Evolutionary conservation across 1,284 basidiomycete genomes (phyloP).

Genomic region (Hemileia vastatrix): DNA sequence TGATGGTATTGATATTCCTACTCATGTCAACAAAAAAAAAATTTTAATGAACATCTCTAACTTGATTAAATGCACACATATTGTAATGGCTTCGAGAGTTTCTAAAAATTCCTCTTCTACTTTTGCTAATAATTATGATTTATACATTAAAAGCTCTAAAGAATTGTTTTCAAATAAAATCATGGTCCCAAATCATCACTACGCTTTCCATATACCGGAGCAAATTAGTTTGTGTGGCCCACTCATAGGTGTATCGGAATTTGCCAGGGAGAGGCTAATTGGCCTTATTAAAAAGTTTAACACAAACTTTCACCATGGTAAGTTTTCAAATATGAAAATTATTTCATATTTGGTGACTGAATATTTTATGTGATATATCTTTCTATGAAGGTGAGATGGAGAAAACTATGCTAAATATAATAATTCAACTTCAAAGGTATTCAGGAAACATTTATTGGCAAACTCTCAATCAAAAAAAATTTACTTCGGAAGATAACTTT

Average conservation of each 20-base stretch:
- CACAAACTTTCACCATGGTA: conserved; percentile 8
- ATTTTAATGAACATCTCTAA: conserved; percentile 7
- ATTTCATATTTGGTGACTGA: no score
- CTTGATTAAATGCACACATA: conserved; percentile 24
- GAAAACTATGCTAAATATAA: no score
- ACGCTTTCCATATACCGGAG: conserved; percentile 23
- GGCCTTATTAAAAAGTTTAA: conserved; percentile 21
- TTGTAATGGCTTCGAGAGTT: conserved; percentile 3
- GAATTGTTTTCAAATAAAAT: conserved; percentile 4
- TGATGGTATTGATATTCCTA: background rate
- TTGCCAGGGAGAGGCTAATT: conserved; percentile 20
- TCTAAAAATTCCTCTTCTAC: background rate
- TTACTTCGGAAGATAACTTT: no score
- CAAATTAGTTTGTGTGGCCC: conserved; percentile 22
- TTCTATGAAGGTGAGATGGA: no score
- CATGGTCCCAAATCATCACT: conserved; percentile 25
- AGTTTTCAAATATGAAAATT: no score
- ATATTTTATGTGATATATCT: no score
- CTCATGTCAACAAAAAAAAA: background rate
- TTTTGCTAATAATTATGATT: conserved; percentile 5
- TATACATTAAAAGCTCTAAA: conserved; percentile 13
- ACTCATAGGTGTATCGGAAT: conserved; percentile 21
- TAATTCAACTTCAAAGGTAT: no score
- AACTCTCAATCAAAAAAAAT: no score
- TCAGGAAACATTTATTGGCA: no score